Base-by-base conservation (phyloP, 2,329 filamentous ascomycete genomes). In the Neocucurbitaria cava region DNA sequence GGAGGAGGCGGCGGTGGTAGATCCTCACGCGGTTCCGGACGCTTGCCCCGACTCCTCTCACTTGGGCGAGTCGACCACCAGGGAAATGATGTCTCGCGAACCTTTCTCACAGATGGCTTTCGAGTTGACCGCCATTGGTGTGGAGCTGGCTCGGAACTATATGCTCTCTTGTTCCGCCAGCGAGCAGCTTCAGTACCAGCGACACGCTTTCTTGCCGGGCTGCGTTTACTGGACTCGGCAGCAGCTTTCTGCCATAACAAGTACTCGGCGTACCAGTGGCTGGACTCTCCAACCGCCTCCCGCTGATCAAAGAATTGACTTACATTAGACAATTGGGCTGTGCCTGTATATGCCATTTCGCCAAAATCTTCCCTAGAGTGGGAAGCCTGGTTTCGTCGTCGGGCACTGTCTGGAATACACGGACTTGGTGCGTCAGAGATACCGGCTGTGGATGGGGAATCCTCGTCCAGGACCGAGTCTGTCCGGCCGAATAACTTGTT, bases 11-110 rank as follows among this genome's bases (percentile, higher is more conserved):
- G 20, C 6, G 20, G 20, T 5, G 20, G 24, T 23, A 17, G 13
- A 15, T 45, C 39, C 0, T 50, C 15, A n/a, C 23, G 24, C 6
- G 35, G 8, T 45, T 44, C 36, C 2, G 42, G 46, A n/a, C 28
- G 17, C n/a, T 58, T 58, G 5, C 54, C 51, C 30, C 54, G 50
- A 28, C 54, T 47, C 39, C 33, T 33, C 39, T 58, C 50, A 23
- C 51, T 49, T 15, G 31, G 23, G 13, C 46, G 39, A 20, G 23
- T 28, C 11, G 54, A 50, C 24, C 13, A 17, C 45, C 51, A 21
- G 36, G 35, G 20, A 50, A 45, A 23, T 40, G 39, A 15, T 45
- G 51, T 5, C 35, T 40, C 23, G 46, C 54, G 43, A 3, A 35
- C 31, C n/a, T 35, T 17, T 35, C 15, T 35, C 13, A 35, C 3